Evolutionary conservation across 306 rosid species (phyloP), one percentile per base, ranked within the genome.

Genomic region (Casuarina equisetifolia): DNA sequence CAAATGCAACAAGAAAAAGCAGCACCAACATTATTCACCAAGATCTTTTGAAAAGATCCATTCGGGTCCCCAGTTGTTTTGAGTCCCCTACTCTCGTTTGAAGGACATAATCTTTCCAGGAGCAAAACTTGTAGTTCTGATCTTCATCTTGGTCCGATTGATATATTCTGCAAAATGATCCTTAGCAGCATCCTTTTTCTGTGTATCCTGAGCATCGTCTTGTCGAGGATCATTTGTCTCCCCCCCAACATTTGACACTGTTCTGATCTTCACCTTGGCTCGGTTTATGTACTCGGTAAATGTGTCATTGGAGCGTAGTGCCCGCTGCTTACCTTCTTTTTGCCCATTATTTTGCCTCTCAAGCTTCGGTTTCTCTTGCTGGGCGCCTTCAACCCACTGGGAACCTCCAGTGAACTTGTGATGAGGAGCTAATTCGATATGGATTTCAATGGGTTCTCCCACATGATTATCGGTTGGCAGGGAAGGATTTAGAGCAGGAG

Each of bases 81-180:
- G 32, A 72, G 2, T 38, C n/a, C 32, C 66, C 79, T 74, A 79
- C 54, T 86, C 74, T 79, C 83, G 74, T 67, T 81, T 89, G 48
- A 82, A 78, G 64, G 89, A 79, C 11, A 62, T 16, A 11, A 13
- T 72, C 74, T 77, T 88, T 51, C 91, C 73, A 2, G 8, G 35
- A 32, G 75, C 68, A 43, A 53, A 55, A 0, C 38, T 74, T 1
- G 93, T 82, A 44, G 83, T 61, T 55, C 88, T 80, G 70, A 90
- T 74, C 83, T 78, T 92, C 74, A 67, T 78, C 86, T 73, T 85
- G 6, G 76, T 82, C 7, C 55, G 79, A 1, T 78, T 77, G 73
- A 90, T 88, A 51, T 80, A 92, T 42, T 84, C 90, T 0, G 88
- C 78, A 70, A 85, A 85, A 4, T 79, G 81, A 40, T 91, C 90